Evolutionary conservation across 495 filamentous ascomycete genomes (phyloP).

Genomic region (Copromyces sp.): DNA sequence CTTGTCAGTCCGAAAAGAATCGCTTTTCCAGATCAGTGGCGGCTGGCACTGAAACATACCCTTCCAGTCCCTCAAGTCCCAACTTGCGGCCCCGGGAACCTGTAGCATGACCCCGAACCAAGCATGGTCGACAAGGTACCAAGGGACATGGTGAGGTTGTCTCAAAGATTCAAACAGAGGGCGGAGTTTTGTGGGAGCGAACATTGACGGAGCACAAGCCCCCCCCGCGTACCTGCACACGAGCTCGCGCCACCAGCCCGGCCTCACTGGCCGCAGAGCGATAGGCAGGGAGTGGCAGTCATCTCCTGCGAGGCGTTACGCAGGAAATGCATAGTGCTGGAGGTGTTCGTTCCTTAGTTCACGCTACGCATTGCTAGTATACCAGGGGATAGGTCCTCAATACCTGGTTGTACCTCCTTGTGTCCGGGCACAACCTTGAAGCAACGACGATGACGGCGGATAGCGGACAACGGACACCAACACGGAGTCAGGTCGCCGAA

Average conservation of each 20-base stretch:
- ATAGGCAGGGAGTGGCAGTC: not conserved
- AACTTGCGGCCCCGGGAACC: not conserved
- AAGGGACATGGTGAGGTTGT: slow-evolving; percentile 7
- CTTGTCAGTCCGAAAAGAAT: slow-evolving; percentile 2
- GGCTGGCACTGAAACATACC: slow-evolving; percentile 18
- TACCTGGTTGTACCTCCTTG: not conserved
- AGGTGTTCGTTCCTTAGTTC: not conserved
- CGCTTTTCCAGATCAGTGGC: slow-evolving; percentile 10
- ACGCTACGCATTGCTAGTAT: not conserved
- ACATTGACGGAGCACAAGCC: slow-evolving; percentile 5
- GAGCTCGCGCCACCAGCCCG: not conserved
- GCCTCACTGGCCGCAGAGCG: not conserved
- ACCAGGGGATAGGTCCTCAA: not conserved
- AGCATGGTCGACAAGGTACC: slow-evolving; percentile 9
- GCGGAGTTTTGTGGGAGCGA: not conserved
- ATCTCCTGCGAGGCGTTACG: not conserved
- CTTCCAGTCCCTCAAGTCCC: slow-evolving; percentile 11
- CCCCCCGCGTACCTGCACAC: not conserved
- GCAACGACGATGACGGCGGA: not conserved
- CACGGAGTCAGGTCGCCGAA: not conserved
- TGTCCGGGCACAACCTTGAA: not conserved
- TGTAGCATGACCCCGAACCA: not conserved
- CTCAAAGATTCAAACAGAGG: slow-evolving; percentile 22
- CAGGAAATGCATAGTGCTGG: not conserved
- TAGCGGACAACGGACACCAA: not conserved